Conservation (phyloP, 441 rosid species). For the Metrosideros polymorpha region DNA sequence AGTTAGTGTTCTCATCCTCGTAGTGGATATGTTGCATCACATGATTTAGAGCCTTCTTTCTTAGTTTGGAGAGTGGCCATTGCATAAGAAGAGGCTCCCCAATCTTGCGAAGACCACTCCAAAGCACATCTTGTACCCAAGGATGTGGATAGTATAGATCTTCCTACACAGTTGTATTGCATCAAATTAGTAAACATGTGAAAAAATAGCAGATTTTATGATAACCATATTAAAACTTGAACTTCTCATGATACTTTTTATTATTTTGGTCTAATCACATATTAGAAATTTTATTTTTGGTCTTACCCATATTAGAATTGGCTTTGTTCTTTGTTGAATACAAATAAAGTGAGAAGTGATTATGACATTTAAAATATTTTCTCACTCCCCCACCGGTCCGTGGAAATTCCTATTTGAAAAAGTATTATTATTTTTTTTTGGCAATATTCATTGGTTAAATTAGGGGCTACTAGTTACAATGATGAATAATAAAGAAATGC, state of each 20-base stretch:
- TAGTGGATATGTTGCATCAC: conserved; percentile 10
- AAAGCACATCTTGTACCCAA: background rate
- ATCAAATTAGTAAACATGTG: background rate
- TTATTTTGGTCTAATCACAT: background rate
- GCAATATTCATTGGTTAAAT: background rate
- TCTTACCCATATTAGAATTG: background rate
- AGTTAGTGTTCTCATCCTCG: conserved; percentile 9
- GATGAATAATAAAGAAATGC: background rate
- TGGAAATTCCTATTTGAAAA: background rate
- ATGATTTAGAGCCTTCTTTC: conserved; percentile 1
- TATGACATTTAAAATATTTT: background rate
- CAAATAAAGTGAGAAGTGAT: background rate
- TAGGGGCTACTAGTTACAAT: background rate
- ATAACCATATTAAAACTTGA: background rate
- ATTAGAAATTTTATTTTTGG: background rate
- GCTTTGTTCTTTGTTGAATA: background rate
- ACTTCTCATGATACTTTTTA: background rate
- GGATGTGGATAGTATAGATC: conserved; percentile 9
- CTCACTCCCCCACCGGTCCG: background rate
- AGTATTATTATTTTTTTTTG: background rate
- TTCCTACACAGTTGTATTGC: background rate
- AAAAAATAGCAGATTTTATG: background rate
- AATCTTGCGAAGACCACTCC: conserved; percentile 5
- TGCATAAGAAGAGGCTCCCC: conserved; percentile 4
- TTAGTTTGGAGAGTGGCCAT: conserved; percentile 6